Evolutionary conservation across 202 grass and related monocot genomes (phyloP).

Genomic region (Panicum virgatum): DNA sequence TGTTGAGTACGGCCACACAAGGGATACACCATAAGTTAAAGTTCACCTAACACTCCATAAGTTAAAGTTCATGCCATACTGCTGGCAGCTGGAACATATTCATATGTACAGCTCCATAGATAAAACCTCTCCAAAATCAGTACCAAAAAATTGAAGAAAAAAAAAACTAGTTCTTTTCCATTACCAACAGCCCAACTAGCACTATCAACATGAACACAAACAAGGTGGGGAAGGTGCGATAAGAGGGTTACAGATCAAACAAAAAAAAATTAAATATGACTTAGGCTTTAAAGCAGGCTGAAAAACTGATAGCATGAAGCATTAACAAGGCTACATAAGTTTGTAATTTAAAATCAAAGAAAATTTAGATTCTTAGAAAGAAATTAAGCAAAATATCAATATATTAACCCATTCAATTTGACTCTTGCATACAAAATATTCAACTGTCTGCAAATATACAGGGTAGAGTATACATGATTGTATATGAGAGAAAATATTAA

Average conservation of each 20-base stretch:
- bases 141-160: background rate
- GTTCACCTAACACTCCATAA: background rate
- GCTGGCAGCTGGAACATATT: background rate
- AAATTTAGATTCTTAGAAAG: too few species aligned
- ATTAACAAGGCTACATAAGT: background rate
- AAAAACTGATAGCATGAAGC: background rate
- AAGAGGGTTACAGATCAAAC: background rate
- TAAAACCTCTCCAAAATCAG: background rate
- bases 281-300: background rate
- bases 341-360: too few species aligned
- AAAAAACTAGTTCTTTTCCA: background rate
- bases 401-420: background rate
- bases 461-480: background rate
- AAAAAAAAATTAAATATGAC: background rate
- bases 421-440: background rate
- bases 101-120: background rate
- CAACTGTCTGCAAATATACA: background rate
- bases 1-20: background rate
- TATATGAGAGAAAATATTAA: background rate
- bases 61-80: background rate
- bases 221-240: background rate
- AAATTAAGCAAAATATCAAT: background rate
- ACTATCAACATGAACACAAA: background rate
- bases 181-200: background rate
- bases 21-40: too few species aligned